A percentile compares a stretch with the other conserved stretches of the same genome.
phyloP scores from a whole-genome alignment of 192 early-diverging fungal species.

The Backusella morwellensis region DNA sequence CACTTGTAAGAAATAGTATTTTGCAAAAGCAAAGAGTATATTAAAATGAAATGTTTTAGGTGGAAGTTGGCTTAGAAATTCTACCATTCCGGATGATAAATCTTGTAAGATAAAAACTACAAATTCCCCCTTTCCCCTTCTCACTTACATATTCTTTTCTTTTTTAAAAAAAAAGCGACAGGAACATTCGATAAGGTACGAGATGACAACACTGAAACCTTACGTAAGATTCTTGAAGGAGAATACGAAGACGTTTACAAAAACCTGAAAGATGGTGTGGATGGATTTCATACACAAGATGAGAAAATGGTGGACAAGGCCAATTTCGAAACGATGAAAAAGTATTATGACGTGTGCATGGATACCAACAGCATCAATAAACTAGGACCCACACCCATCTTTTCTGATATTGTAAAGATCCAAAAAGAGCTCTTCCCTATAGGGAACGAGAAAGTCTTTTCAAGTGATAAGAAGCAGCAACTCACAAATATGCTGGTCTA shows the following conservation, averaged over 20 bases:
- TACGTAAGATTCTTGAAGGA: conserved; percentile 50
- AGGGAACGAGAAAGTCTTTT: background rate
- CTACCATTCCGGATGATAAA: conserved; percentile 63
- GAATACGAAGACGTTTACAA: conserved; percentile 29
- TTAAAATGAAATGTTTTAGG: conserved; percentile 29
- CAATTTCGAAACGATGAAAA: conserved; percentile 56
- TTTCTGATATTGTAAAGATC: conserved; percentile 33
- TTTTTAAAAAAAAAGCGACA: background rate
- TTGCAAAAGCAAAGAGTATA: background rate
- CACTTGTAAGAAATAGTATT: conserved; percentile 45
- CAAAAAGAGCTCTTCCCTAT: conserved; percentile 24
- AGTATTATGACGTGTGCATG: conserved; percentile 57
- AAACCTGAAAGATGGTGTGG: background rate
- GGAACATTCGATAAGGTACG: conserved; percentile 23
- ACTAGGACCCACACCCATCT: conserved; percentile 40
- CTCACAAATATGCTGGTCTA: conserved; percentile 7
- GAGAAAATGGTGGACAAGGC: conserved; percentile 40
- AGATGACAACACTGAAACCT: conserved; percentile 35
- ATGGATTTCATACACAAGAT: conserved; percentile 25
- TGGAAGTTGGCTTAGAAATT: conserved; percentile 53
- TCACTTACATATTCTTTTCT: background rate
- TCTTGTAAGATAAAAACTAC: conserved; percentile 22
- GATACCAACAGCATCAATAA: conserved; percentile 38
- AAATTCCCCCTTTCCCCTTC: background rate
- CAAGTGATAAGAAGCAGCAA: background rate